These are phyloP conservation scores for Gossypium rotundifolium DNA, from an alignment of 345 rosid species.

Conservation along the genomic window DNA sequence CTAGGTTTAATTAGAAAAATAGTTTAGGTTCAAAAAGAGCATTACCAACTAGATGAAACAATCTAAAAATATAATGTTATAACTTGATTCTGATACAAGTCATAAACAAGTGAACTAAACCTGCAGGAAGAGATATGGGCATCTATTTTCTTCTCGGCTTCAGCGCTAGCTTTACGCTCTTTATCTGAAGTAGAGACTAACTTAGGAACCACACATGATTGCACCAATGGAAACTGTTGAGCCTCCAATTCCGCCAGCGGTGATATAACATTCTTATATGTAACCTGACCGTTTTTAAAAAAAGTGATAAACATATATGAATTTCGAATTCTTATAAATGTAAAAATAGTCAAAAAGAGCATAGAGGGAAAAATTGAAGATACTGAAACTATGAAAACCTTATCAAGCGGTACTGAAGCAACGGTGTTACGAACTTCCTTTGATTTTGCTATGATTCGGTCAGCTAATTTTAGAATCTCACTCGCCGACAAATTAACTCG, in stretches of 20 bases:
- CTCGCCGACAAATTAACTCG: constrained; percentile 57
- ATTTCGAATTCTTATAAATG: background rate
- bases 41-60: background rate
- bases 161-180: constrained; percentile 70
- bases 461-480: constrained; percentile 67
- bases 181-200: constrained; percentile 52
- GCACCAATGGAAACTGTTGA: constrained; percentile 57
- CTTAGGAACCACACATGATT: constrained; percentile 71
- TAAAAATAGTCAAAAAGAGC: background rate
- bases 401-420: constrained; percentile 73
- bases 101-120: constrained; percentile 26
- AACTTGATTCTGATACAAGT: background rate
- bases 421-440: constrained; percentile 64
- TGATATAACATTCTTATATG: constrained; percentile 58
- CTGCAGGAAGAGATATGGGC: constrained; percentile 60
- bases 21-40: background rate
- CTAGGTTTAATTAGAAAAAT: background rate
- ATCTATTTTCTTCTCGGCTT: constrained; percentile 74
- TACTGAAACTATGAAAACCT: constrained; percentile 33
- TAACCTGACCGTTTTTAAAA: constrained; percentile 44
- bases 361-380: background rate
- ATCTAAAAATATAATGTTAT: background rate
- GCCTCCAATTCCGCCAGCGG: constrained; percentile 80
- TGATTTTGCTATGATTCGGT: constrained; percentile 54
- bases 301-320: background rate